A percentile compares a stretch with the other conserved stretches of the same genome.
phyloP scores from a whole-genome alignment of 176 grass and related monocot genomes.

The Oryza brachyantha region DNA sequence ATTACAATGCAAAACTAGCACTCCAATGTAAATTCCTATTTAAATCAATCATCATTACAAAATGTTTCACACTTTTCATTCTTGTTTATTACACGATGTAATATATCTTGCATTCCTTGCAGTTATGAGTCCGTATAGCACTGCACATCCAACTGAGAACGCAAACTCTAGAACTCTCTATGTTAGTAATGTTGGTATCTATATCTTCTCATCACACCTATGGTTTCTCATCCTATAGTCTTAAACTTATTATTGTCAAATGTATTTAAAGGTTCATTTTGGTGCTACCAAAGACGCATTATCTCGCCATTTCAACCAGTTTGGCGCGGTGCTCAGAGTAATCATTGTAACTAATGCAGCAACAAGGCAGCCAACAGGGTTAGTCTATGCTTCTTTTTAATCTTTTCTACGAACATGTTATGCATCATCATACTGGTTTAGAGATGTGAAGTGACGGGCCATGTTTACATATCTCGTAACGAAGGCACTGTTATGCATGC shows the following conservation, averaged over 20 bases:
- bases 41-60: background rate
- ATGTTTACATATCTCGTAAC: background rate
- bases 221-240: background rate
- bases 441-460: background rate
- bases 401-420: background rate
- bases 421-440: background rate
- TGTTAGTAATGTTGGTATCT: constrained; percentile 81
- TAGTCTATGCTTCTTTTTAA: constrained; percentile 18
- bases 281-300: constrained; percentile 89
- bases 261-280: constrained; percentile 81
- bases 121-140: constrained; percentile 65
- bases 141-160: constrained; percentile 61
- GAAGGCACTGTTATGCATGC: background rate
- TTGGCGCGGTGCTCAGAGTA: constrained; percentile 91
- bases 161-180: constrained; percentile 80
- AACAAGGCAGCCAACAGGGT: constrained; percentile 93
- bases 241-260: constrained; percentile 36
- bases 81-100: constrained; percentile 20
- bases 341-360: constrained; percentile 82
- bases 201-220: constrained; percentile 10
- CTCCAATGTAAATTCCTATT: background rate
- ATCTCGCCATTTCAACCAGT: constrained; percentile 96
- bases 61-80: background rate
- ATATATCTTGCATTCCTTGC: constrained; percentile 34
- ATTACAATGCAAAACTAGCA: background rate